Base-by-base conservation (phyloP, 352 stramenopile species). In the Pythium pyrilobum region DNA sequence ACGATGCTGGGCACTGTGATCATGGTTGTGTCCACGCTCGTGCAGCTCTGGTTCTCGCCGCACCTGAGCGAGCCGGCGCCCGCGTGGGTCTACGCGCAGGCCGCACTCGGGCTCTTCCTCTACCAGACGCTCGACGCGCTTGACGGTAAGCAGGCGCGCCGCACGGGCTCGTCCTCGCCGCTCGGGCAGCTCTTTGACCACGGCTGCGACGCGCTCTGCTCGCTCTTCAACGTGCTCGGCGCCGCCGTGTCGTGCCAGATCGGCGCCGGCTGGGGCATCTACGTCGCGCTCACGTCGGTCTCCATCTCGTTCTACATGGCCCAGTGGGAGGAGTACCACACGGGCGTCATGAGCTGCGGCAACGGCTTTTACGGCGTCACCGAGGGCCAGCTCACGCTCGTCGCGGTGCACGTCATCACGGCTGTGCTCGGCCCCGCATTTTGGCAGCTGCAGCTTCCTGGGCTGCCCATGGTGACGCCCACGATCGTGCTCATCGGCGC, bases 51-150 rank as follows among this genome's bases (percentile, higher is more conserved):
- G 49, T 86, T 77, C 51, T 66, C 81, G 59, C 84, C 84, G 51
- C 74, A 85, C 24, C 73, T 94, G 24, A 65, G 59, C 10, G 80
- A 89, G 59, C 65, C 67, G 11, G 78, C 74, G 46, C 83, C 81
- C 7, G 42, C 63, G 38, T 94, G 83, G 83, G 43, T 91, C 40
- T 95, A 93, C 62, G 54, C 81, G 29, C 58, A 90, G 41, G 85
- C 73, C 34, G 85, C 77, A n/a, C 37, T 89, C 8, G 81, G 83
- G 0, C 69, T 94, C 27, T 96, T 96, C 50, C 56, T 93, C 41
- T 99, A 99, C 67, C 96, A 99, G 75, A 99, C 96, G 24, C 72
- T 99, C 20, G 97, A 99, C 64, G 98, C 97, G 39, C 96, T 99
- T 66, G 97, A 99, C 68, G 97, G 97, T 48, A 99, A 99, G 76